Evolutionary conservation across 805 yeast species (phyloP).

Genomic region (Metschnikowia henanensis): DNA sequence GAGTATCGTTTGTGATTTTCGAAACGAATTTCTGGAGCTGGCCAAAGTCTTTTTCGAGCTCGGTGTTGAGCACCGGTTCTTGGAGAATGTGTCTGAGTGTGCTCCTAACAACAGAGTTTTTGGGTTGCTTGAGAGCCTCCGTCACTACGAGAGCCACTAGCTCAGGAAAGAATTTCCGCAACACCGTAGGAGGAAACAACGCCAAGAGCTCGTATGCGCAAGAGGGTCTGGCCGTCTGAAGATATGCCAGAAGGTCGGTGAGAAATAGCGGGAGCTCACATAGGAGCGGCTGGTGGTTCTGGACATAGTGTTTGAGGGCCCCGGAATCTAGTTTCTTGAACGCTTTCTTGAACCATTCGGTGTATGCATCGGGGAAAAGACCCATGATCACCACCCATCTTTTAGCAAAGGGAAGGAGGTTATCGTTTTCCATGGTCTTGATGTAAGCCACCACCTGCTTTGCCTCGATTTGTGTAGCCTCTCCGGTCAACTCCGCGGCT

Average conservation of each 20-base stretch:
- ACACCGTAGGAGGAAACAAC: constrained; percentile 10
- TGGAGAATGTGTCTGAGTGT: constrained; percentile 42
- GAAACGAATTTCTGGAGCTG: constrained; percentile 20
- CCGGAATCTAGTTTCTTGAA: background rate
- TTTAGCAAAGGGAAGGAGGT: constrained; percentile 11
- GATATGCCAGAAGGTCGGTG: constrained; percentile 4
- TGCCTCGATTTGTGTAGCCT: constrained; percentile 26
- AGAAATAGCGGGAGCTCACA: constrained; percentile 15
- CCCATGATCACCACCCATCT: constrained; percentile 60
- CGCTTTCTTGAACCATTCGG: constrained; percentile 6
- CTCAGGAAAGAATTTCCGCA: constrained; percentile 12
- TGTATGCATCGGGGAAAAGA: constrained; percentile 24
- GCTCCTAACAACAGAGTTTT: constrained; percentile 10
- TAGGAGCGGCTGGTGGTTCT: constrained; percentile 2
- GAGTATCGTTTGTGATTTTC: constrained; percentile 1
- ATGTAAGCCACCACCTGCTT: constrained; percentile 9
- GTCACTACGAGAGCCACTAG: constrained; percentile 2
- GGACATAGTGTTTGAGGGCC: constrained; percentile 4
- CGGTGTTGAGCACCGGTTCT: constrained; percentile 55
- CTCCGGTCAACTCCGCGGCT: constrained; percentile 43
- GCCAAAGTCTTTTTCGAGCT: constrained; percentile 45
- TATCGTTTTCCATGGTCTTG: constrained; percentile 13
- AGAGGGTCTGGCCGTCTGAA: background rate
- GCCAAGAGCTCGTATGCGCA: constrained; percentile 6
- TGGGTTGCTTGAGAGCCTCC: constrained; percentile 4